These are phyloP conservation scores for Chaetomium sp. DNA, from an alignment of 2,329 filamentous ascomycete species.

Conservation along the genomic window DNA sequence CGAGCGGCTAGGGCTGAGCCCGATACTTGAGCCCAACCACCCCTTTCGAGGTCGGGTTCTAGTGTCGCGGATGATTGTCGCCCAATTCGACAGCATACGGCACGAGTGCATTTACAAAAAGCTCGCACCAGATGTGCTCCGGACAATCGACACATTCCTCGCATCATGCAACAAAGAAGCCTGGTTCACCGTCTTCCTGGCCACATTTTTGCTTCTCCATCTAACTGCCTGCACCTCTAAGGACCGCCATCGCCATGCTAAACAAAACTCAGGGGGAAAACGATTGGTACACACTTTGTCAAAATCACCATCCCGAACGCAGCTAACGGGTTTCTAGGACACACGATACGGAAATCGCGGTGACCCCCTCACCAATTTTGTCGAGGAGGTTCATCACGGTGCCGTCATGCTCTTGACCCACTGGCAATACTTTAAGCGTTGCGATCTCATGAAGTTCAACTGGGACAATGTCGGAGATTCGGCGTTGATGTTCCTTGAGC, in stretches of 20 bases:
- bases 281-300: slow-evolving; percentile 33
- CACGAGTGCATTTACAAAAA: slow-evolving; percentile 42
- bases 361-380: slow-evolving; percentile 45
- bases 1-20: slow-evolving; percentile 46
- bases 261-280: slow-evolving; percentile 39
- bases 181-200: slow-evolving; percentile 45
- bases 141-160: slow-evolving; percentile 42
- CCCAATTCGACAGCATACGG: slow-evolving; percentile 50
- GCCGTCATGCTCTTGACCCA: slow-evolving; percentile 51
- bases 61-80: slow-evolving; percentile 49
- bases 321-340: slow-evolving; percentile 16
- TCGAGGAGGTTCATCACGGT: slow-evolving; percentile 49
- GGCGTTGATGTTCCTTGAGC: slow-evolving; percentile 38
- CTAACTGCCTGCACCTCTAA: slow-evolving; percentile 45
- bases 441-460: slow-evolving; percentile 38
- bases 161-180: slow-evolving; percentile 39
- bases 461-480: slow-evolving; percentile 36
- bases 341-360: slow-evolving; percentile 32
- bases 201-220: slow-evolving; percentile 48
- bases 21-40: slow-evolving; percentile 42
- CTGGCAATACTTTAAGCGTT: slow-evolving; percentile 55
- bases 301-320: neutral
- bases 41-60: slow-evolving; percentile 43
- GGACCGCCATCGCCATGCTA: slow-evolving; percentile 49
- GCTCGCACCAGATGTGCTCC: slow-evolving; percentile 41